Percentiles rank a stretch among this genome's conserved stretches.
Conservation (phyloP, 108 stramenopile species). For the Fragilaria crotonensis region DNA sequence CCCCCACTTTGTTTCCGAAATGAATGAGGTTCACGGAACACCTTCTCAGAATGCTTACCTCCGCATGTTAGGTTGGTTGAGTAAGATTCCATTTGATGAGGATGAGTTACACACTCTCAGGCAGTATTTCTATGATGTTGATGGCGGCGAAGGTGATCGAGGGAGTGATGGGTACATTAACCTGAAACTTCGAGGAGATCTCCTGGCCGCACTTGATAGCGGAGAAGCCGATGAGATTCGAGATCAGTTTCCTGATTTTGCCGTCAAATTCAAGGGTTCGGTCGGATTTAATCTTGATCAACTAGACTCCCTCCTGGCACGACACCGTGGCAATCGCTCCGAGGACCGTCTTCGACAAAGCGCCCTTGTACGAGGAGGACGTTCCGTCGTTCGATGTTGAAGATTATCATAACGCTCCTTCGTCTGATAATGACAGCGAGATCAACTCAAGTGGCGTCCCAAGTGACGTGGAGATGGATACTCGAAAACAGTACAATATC, state of each 20-base stretch:
- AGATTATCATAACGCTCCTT: neutral
- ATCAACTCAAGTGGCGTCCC: conserved; percentile 1
- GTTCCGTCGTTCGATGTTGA: neutral
- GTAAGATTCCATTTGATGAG: conserved; percentile 85
- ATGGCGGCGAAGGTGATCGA: conserved; percentile 51
- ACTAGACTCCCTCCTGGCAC: conserved; percentile 3
- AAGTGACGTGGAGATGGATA: neutral
- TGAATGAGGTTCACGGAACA: conserved; percentile 55
- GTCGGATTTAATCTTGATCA: conserved; percentile 59
- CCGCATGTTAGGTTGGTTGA: conserved; percentile 76
- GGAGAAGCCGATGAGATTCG: conserved; percentile 74
- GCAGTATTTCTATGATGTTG: conserved; percentile 75
- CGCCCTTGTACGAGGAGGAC: conserved; percentile 7
- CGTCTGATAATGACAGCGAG: conserved; percentile 1
- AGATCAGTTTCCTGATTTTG: conserved; percentile 44
- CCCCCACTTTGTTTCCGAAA: conserved; percentile 49
- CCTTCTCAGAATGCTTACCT: conserved; percentile 80
- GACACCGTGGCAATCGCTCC: conserved; percentile 23
- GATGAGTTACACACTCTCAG: conserved; percentile 73
- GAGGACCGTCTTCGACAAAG: conserved; percentile 14
- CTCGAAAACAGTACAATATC: neutral
- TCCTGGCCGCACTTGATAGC: conserved; percentile 77
- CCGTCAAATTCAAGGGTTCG: conserved; percentile 27
- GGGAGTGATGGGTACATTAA: conserved; percentile 70
- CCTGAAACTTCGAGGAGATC: conserved; percentile 72